These are phyloP conservation scores for Exophiala viscosa DNA, from an alignment of 2,329 filamentous ascomycete genomes.

Conservation along the genomic window DNA sequence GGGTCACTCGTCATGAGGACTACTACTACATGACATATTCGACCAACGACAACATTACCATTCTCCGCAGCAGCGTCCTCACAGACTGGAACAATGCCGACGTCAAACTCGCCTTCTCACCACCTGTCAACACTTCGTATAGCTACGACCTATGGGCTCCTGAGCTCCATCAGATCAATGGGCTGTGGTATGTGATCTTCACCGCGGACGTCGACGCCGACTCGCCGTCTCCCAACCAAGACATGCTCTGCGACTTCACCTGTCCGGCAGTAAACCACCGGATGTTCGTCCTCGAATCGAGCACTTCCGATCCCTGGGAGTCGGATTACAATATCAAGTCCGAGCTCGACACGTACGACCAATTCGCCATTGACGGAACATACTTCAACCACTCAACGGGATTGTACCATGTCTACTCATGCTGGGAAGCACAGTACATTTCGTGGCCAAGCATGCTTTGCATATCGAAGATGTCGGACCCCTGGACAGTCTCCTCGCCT, in stretches of 20 bases:
- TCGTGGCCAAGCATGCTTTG: constrained; percentile 53
- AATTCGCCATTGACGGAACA: constrained; percentile 54
- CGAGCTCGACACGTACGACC: constrained; percentile 49
- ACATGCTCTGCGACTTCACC: constrained; percentile 48
- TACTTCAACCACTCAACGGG: constrained; percentile 46
- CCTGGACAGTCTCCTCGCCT: constrained; percentile 46
- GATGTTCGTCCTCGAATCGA: constrained; percentile 49
- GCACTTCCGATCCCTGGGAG: constrained; percentile 44
- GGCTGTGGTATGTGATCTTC: constrained; percentile 52
- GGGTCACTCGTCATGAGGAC: constrained; percentile 38
- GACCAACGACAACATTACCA: constrained; percentile 40
- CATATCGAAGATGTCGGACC: constrained; percentile 48
- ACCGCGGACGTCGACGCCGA: constrained; percentile 49
- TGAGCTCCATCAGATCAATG: constrained; percentile 43
- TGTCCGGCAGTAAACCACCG: constrained; percentile 51
- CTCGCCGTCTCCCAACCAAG: constrained; percentile 43
- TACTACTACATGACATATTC: constrained; percentile 43
- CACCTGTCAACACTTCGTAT: constrained; percentile 41
- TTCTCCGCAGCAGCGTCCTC: constrained; percentile 36
- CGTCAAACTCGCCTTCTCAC: constrained; percentile 36
- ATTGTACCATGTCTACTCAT: constrained; percentile 42
- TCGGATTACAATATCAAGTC: constrained; percentile 44
- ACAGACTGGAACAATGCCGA: constrained; percentile 43
- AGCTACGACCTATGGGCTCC: constrained; percentile 51
- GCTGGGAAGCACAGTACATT: constrained; percentile 38